Evolutionary conservation across 2,329 filamentous ascomycete species (phyloP).

Genomic region (Bipolaris bicolor): DNA sequence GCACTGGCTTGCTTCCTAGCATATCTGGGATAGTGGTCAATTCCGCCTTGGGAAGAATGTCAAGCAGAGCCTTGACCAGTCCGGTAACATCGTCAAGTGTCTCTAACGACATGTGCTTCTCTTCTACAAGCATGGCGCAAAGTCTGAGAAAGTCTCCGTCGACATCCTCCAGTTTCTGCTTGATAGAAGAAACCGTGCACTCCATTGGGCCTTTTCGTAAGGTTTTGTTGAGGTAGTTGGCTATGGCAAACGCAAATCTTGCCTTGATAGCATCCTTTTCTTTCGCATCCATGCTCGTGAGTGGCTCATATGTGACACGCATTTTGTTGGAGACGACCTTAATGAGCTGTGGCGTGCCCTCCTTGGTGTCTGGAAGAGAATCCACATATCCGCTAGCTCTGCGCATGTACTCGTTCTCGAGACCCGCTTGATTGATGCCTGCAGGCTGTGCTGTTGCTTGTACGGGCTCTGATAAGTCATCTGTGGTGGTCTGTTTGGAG

Average conservation of each 20-base stretch:
- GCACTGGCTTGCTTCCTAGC: neutral
- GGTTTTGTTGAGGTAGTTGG: conserved; percentile 28
- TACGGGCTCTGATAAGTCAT: neutral
- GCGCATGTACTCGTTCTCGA: conserved; percentile 23
- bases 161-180: conserved; percentile 20
- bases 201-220: conserved; percentile 15
- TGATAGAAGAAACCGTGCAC: conserved; percentile 19
- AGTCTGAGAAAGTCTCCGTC: conserved; percentile 34
- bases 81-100: conserved; percentile 31
- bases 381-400: conserved; percentile 27
- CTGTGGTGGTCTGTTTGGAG: neutral
- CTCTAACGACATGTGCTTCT: conserved; percentile 26
- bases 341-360: conserved; percentile 14
- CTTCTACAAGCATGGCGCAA: conserved; percentile 27
- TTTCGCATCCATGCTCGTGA: conserved; percentile 4
- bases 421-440: conserved; percentile 7
- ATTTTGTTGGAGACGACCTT: conserved; percentile 29
- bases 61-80: conserved; percentile 30
- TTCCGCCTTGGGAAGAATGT: conserved; percentile 21
- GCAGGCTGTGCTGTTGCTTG: neutral
- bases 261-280: conserved; percentile 22
- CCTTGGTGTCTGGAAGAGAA: conserved; percentile 15
- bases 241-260: conserved; percentile 29
- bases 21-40: neutral
- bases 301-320: conserved; percentile 14